Percentiles rank a stretch among this genome's conserved stretches.
Evolutionary conservation across 805 yeast species (phyloP).

Genomic region (Scheffersomyces ergatensis): DNA sequence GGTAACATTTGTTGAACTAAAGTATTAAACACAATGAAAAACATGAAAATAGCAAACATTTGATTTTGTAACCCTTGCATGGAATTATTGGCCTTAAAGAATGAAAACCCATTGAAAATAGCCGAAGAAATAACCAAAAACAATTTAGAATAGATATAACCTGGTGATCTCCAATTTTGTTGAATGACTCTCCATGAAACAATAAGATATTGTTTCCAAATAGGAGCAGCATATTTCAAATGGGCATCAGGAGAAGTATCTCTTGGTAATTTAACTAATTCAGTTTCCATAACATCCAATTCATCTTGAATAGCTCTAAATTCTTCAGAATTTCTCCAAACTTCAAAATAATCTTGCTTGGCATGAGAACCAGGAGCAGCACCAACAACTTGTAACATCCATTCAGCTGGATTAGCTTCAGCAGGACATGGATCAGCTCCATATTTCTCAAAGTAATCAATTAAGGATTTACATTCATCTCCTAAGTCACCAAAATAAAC

Average conservation of each 20-base stretch:
- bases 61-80: constrained; percentile 67
- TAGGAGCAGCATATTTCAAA: constrained; percentile 26
- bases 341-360: constrained; percentile 67
- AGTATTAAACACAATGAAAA: constrained; percentile 36
- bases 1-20: constrained; percentile 41
- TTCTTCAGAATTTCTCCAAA: constrained; percentile 73
- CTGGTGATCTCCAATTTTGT: constrained; percentile 55
- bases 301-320: constrained; percentile 56
- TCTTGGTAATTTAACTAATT: constrained; percentile 31
- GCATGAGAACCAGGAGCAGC: constrained; percentile 82
- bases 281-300: constrained; percentile 62
- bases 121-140: constrained; percentile 54
- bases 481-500: constrained; percentile 85
- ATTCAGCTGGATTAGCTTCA: constrained; percentile 53
- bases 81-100: constrained; percentile 60
- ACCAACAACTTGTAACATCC: constrained; percentile 87
- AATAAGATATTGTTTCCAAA: constrained; percentile 30
- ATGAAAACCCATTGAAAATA: constrained; percentile 69
- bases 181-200: constrained; percentile 23
- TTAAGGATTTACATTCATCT: constrained; percentile 53
- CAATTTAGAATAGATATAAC: constrained; percentile 61
- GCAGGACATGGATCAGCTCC: constrained; percentile 53
- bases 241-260: constrained; percentile 23
- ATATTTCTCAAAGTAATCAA: constrained; percentile 64
- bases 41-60: constrained; percentile 50